These are phyloP conservation scores for Mycena rosella DNA, from an alignment of 768 basidiomycete genomes.

Conservation along the genomic window DNA sequence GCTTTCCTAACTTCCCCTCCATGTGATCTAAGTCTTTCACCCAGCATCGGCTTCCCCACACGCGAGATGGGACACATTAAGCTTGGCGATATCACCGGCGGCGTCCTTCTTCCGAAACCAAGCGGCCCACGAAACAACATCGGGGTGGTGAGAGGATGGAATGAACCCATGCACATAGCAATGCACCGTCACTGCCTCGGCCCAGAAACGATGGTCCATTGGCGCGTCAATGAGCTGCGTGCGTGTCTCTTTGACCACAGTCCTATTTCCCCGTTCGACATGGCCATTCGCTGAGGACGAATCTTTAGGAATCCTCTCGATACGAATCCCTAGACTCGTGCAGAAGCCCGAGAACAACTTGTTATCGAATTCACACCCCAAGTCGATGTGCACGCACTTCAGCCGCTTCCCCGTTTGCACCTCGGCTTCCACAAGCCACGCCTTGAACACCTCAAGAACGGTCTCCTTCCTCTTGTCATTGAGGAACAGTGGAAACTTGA, in stretches of 20 bases:
- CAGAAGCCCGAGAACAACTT: constrained; percentile 35
- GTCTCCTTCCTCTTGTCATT: too few species aligned
- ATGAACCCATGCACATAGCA: too few species aligned
- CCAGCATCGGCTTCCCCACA: constrained; percentile 6
- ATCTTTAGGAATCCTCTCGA: constrained; percentile 25
- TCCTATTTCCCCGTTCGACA: constrained; percentile 37
- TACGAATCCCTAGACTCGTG: constrained; percentile 36
- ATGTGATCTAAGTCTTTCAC: not conserved
- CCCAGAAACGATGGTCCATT: not conserved
- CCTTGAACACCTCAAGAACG: too few species aligned
- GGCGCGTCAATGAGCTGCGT: not conserved
- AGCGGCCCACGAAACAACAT: not conserved
- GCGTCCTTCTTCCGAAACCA: not conserved
- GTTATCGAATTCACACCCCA: constrained; percentile 45
- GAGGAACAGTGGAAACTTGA: too few species aligned
- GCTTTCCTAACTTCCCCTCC: too few species aligned
- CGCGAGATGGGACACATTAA: not conserved
- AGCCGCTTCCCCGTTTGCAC: constrained; percentile 20
- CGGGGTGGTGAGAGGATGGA: too few species aligned
- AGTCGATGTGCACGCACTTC: constrained; percentile 34
- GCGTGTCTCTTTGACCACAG: constrained; percentile 32
- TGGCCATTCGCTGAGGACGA: constrained; percentile 43
- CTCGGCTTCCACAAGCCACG: constrained; percentile 25
- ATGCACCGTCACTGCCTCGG: constrained; percentile 15
- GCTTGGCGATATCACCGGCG: not conserved